Percentiles rank a stretch among this genome's conserved stretches.
Conservation (phyloP, 2,329 filamentous ascomycete species). For the Cladophialophora carrionii region DNA sequence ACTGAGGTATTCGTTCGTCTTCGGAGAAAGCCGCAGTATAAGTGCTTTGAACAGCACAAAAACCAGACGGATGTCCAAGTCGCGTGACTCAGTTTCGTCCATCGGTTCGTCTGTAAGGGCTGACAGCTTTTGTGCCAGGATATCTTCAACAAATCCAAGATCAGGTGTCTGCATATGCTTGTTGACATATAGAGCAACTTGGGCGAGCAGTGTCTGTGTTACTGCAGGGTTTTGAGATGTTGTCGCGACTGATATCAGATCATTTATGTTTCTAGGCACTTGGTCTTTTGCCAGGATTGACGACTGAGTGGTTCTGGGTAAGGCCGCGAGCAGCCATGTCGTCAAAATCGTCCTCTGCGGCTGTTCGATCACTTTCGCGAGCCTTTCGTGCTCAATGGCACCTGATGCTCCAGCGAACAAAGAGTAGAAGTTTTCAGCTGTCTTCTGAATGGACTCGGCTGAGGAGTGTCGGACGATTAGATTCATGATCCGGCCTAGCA, state of each 20-base stretch:
- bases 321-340: constrained; percentile 38
- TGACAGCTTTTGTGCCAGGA: constrained; percentile 39
- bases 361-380: constrained; percentile 30
- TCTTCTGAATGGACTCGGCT: constrained; percentile 55
- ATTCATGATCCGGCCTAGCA: constrained; percentile 64
- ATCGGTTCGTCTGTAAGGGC: constrained; percentile 27
- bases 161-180: constrained; percentile 43
- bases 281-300: constrained; percentile 26
- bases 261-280: constrained; percentile 34
- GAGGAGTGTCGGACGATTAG: constrained; percentile 61
- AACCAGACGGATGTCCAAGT: constrained; percentile 55
- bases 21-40: constrained; percentile 56
- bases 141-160: constrained; percentile 42
- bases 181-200: constrained; percentile 46
- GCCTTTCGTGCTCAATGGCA: not conserved
- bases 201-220: constrained; percentile 33
- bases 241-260: constrained; percentile 38
- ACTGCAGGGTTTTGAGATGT: constrained; percentile 24
- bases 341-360: constrained; percentile 53
- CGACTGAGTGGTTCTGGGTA: constrained; percentile 34
- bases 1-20: constrained; percentile 56
- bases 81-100: constrained; percentile 41
- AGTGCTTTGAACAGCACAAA: constrained; percentile 67
- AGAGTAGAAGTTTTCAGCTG: constrained; percentile 59
- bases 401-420: constrained; percentile 50